Conservation (phyloP, 306 rosid genomes). For the Senna tora region DNA sequence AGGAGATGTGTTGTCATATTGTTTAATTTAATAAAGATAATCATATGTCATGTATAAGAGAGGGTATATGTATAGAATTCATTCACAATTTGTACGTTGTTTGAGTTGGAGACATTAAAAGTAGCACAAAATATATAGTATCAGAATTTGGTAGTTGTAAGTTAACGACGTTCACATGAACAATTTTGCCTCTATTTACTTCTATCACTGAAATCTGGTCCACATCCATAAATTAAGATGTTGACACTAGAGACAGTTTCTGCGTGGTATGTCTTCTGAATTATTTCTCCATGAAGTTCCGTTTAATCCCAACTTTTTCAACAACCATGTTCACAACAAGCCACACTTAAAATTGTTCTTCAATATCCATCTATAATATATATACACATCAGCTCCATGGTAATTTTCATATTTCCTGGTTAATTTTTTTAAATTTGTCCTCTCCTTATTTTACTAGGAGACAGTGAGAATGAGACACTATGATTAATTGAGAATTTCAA, state of each 20-base stretch:
- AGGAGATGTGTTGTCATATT: too few species aligned
- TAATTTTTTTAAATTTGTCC: too few species aligned
- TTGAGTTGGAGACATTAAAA: constrained; percentile 64
- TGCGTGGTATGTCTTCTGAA: not conserved
- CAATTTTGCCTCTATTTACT: constrained; percentile 86
- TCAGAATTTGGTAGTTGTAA: constrained; percentile 79
- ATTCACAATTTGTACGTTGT: constrained; percentile 38
- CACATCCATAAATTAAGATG: constrained; percentile 79
- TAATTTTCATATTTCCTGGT: not conserved
- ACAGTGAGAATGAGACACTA: too few species aligned
- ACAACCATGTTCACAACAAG: too few species aligned
- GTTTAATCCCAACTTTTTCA: not conserved
- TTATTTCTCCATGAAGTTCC: constrained; percentile 27
- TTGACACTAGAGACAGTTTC: constrained; percentile 55
- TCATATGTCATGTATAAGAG: constrained; percentile 49
- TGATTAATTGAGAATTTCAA: too few species aligned
- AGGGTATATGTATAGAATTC: constrained; percentile 37
- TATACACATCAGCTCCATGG: too few species aligned
- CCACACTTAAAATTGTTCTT: too few species aligned
- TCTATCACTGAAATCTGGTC: constrained; percentile 75
- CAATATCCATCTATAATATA: too few species aligned
- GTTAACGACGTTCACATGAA: constrained; percentile 89
- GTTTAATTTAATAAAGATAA: constrained; percentile 24
- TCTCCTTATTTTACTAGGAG: too few species aligned
- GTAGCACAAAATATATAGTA: constrained; percentile 50